Evolutionary conservation across 257 asterid species (phyloP).

Genomic region (Solanum paucissectum): DNA sequence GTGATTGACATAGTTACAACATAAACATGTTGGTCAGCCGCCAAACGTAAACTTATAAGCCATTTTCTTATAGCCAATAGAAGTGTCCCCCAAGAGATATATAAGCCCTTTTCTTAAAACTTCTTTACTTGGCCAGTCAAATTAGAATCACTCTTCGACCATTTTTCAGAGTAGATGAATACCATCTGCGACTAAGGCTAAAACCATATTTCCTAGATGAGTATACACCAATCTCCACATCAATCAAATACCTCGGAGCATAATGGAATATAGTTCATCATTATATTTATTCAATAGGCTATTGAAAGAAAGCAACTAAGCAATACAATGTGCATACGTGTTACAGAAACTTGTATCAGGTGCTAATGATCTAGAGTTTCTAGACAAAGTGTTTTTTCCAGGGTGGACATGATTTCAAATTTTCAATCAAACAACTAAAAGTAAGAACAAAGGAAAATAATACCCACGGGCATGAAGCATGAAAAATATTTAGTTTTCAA

Average conservation of each 20-base stretch:
- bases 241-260: no score
- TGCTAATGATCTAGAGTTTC: background rate
- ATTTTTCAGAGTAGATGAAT: slow-evolving; percentile 62
- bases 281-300: no score
- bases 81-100: background rate
- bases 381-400: background rate
- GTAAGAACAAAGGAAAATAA: background rate
- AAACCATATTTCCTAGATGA: slow-evolving; percentile 39
- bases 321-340: no score
- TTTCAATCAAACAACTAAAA: no score
- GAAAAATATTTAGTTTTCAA: background rate
- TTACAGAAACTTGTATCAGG: no score
- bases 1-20: slow-evolving; percentile 36
- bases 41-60: background rate
- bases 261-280: background rate
- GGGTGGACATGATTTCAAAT: no score
- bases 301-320: background rate
- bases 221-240: slow-evolving; percentile 56
- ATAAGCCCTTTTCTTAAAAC: background rate
- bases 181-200: slow-evolving; percentile 60
- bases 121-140: slow-evolving; percentile 22
- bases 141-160: slow-evolving; percentile 22
- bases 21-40: background rate
- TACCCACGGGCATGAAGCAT: background rate
- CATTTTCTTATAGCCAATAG: background rate